Evolutionary conservation across 208 protist genomes (phyloP).

Genomic region (Angomonas ambiguus): DNA sequence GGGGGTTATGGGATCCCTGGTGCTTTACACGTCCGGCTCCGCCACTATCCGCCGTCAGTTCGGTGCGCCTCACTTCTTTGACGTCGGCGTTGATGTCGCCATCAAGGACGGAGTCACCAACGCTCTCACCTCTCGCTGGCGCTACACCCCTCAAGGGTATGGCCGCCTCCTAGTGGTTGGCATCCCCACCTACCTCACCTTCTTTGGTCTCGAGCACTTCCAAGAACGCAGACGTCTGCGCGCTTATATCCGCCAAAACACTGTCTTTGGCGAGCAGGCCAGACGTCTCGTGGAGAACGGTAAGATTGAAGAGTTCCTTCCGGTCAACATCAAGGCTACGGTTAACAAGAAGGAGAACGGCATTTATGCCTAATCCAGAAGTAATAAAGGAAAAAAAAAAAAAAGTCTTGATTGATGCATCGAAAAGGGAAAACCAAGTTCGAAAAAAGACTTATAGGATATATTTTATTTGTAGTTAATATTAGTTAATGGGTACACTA

Average conservation of each 20-base stretch:
- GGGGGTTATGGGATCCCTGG: slow-evolving; percentile 37
- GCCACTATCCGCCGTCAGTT: slow-evolving; percentile 79
- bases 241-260: slow-evolving; percentile 74
- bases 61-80: slow-evolving; percentile 82
- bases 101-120: slow-evolving; percentile 59
- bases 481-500: neutral
- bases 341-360: slow-evolving; percentile 47
- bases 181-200: slow-evolving; percentile 66
- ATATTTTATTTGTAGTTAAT: neutral
- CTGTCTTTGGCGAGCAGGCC: slow-evolving; percentile 88
- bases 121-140: slow-evolving; percentile 61
- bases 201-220: slow-evolving; percentile 69
- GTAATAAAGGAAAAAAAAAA: slow-evolving; percentile 5
- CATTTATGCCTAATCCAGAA: slow-evolving; percentile 52
- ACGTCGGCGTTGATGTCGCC: slow-evolving; percentile 65
- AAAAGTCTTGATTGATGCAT: neutral
- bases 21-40: slow-evolving; percentile 65
- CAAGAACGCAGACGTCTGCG: slow-evolving; percentile 67
- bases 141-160: slow-evolving; percentile 84
- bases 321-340: slow-evolving; percentile 75
- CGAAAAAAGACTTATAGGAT: neutral
- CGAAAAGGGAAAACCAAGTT: neutral
- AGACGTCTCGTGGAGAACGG: slow-evolving; percentile 69
- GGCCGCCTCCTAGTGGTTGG: slow-evolving; percentile 68
- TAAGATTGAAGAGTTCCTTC: slow-evolving; percentile 85